Evolutionary conservation across 768 basidiomycete species (phyloP).

Genomic region (Candolleomyces efflorescens): DNA sequence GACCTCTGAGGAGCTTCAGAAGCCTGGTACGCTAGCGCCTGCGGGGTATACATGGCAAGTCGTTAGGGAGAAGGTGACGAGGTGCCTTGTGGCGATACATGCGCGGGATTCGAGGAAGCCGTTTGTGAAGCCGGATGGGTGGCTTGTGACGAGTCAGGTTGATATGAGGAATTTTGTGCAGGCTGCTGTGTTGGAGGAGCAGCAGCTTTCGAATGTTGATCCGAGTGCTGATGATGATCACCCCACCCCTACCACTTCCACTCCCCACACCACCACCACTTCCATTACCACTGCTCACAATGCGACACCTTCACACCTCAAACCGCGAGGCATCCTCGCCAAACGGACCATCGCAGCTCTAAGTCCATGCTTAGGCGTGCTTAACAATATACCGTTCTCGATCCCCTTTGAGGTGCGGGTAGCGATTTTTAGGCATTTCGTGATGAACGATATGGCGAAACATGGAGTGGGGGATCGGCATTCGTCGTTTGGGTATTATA

Average conservation of each 20-base stretch:
- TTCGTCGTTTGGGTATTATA: background rate
- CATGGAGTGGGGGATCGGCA: constrained; percentile 8
- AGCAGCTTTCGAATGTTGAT: constrained; percentile 10
- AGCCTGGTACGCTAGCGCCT: constrained; percentile 16
- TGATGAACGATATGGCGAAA: constrained; percentile 32
- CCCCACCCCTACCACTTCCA: too few species aligned
- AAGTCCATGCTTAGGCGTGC: constrained; percentile 81
- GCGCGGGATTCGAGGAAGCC: constrained; percentile 83
- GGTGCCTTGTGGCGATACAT: constrained; percentile 76
- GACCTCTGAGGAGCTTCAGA: constrained; percentile 38
- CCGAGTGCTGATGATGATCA: too few species aligned
- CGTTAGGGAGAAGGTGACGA: constrained; percentile 73
- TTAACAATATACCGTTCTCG: constrained; percentile 95
- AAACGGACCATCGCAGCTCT: constrained; percentile 73
- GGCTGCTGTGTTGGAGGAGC: constrained; percentile 62
- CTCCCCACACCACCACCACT: too few species aligned
- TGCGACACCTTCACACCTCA: constrained; percentile 1
- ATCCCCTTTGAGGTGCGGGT: constrained; percentile 93
- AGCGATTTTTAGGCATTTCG: constrained; percentile 82
- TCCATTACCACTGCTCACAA: too few species aligned
- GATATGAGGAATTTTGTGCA: constrained; percentile 68
- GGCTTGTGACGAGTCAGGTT: constrained; percentile 59
- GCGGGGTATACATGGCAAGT: constrained; percentile 55
- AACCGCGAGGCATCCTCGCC: constrained; percentile 30
- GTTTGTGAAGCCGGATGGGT: constrained; percentile 59